Evolutionary conservation across 1,284 basidiomycete genomes (phyloP).

Genomic region (Austroboletus rostrupii): DNA sequence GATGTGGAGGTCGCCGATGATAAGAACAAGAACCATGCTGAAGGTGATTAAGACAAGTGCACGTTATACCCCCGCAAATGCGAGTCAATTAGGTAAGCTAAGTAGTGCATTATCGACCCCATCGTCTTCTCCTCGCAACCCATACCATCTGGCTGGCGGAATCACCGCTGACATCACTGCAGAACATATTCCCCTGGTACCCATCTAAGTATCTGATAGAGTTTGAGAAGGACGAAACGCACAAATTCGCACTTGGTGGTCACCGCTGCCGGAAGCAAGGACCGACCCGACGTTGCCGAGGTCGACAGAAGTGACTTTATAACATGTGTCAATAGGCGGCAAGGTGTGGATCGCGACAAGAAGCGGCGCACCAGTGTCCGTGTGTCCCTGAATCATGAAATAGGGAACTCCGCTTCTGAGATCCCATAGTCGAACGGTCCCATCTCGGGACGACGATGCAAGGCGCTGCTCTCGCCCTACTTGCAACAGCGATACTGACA

Average conservation of each 20-base stretch:
- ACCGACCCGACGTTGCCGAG: constrained; percentile 70
- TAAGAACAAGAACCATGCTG: constrained; percentile 76
- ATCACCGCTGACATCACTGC: constrained; percentile 18
- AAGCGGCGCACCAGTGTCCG: constrained; percentile 30
- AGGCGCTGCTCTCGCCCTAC: constrained; percentile 33
- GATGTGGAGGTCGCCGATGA: constrained; percentile 94
- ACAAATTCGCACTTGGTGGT: constrained; percentile 82
- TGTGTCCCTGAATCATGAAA: constrained; percentile 35
- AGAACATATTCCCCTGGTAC: constrained; percentile 27
- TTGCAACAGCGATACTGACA: constrained; percentile 31
- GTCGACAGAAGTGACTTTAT: constrained; percentile 81
- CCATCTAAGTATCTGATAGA: constrained; percentile 21
- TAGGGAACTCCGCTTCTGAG: constrained; percentile 28
- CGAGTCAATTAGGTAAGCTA: constrained; percentile 24
- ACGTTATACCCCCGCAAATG: not conserved
- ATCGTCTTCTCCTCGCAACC: constrained; percentile 4
- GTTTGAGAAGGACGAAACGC: constrained; percentile 13
- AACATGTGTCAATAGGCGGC: constrained; percentile 8
- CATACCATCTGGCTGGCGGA: not conserved
- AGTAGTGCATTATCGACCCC: not conserved
- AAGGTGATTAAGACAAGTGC: constrained; percentile 6
- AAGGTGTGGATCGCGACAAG: constrained; percentile 17
- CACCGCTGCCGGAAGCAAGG: constrained; percentile 86
- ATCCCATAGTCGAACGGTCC: constrained; percentile 33
- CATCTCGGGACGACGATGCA: constrained; percentile 32